phyloP scores from a whole-genome alignment of 2,329 filamentous ascomycete species.

The Sclerotinia spermophila region DNA sequence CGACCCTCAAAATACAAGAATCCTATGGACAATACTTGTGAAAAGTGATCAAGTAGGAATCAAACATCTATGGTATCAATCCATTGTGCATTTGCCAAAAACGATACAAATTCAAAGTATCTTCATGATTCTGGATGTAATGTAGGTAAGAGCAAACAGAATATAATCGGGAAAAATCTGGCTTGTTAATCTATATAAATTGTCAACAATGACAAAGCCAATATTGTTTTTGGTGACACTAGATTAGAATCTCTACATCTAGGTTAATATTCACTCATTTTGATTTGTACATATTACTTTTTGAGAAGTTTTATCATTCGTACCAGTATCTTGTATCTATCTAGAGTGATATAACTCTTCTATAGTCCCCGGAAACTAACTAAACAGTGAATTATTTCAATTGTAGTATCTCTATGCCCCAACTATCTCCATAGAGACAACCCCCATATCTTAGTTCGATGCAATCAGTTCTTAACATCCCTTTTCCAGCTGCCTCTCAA shows the following conservation, averaged over 20 bases:
- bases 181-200: neutral
- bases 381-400: neutral
- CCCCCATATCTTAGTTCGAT: neutral
- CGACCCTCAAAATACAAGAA: neutral
- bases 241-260: neutral
- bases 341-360: neutral
- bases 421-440: neutral
- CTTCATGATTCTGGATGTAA: neutral
- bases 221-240: neutral
- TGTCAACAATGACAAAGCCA: neutral
- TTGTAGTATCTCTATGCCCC: neutral
- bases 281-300: neutral
- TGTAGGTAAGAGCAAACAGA: neutral
- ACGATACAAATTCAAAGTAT: neutral
- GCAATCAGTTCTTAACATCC: too few relatives aligned
- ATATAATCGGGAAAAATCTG: accelerated
- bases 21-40: neutral
- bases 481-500: neutral
- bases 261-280: neutral
- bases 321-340: neutral
- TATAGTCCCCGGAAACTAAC: too few relatives aligned
- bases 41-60: too few relatives aligned
- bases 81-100: too few relatives aligned
- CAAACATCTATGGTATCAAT: neutral
- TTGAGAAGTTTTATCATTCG: neutral